Percentiles rank a stretch among this genome's conserved stretches.
phyloP scores from a whole-genome alignment of 441 rosid species.

The Erodium trifolium region DNA sequence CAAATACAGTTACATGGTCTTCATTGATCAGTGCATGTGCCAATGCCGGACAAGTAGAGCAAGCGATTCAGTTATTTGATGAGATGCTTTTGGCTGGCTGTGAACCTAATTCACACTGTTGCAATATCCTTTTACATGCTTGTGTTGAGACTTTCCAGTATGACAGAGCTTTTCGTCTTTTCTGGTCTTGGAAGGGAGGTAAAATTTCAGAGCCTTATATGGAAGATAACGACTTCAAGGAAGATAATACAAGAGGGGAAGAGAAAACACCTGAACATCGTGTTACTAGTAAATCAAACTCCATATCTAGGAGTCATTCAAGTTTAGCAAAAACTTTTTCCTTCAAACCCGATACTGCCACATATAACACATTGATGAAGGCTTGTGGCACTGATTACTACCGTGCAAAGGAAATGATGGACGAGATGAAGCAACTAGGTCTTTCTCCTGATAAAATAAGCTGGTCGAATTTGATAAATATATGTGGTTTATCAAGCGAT shows the following conservation, averaged over 20 bases:
- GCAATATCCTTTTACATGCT: constrained; percentile 74
- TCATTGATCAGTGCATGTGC: constrained; percentile 90
- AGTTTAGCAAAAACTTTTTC: constrained; percentile 39
- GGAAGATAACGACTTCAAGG: constrained; percentile 24
- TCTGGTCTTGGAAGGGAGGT: constrained; percentile 53
- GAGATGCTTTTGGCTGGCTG: constrained; percentile 83
- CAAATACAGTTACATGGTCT: constrained; percentile 80
- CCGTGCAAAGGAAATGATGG: constrained; percentile 63
- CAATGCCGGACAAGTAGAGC: constrained; percentile 80
- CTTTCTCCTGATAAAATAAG: constrained; percentile 70
- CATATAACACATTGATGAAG: constrained; percentile 71
- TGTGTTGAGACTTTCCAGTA: constrained; percentile 83
- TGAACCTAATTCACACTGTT: constrained; percentile 76
- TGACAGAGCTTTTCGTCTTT: constrained; percentile 91
- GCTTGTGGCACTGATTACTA: constrained; percentile 68
- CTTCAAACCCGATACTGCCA: constrained; percentile 61
- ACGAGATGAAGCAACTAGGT: constrained; percentile 71
- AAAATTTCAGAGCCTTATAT: constrained; percentile 24
- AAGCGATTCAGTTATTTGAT: constrained; percentile 63
- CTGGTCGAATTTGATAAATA: constrained; percentile 82
- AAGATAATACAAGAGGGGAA: constrained; percentile 15
- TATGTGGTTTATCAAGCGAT: constrained; percentile 68
- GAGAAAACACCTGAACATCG: constrained; percentile 19
- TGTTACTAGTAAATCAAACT: constrained; percentile 21
- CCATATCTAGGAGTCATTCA: constrained; percentile 26